Evolutionary conservation across 2,329 filamentous ascomycete genomes (phyloP), one percentile per base, ranked within the genome.

Genomic region (Aschersonia sp.): DNA sequence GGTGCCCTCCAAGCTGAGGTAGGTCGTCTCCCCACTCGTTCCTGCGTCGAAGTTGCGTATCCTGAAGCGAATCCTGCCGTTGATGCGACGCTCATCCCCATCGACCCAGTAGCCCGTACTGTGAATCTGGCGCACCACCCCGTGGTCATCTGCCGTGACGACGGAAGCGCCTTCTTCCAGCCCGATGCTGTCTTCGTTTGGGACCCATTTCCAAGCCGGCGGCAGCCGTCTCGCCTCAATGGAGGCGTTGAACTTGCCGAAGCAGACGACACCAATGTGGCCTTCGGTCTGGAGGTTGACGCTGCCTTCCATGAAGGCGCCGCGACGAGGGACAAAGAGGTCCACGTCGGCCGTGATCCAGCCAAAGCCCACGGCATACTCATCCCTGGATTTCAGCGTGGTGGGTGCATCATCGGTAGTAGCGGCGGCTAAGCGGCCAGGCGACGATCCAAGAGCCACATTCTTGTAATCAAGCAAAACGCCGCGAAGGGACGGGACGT

Each of bases 261-360:
- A 89, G 62, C 88, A 92, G 9, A 94, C 80, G 3, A 96, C 77
- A 28, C 91, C 89, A 5, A 98, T 74, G 59, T 96, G 88, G 5
- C 87, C 88, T 56, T 92, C 86, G 45, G 84, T 91, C 61, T 94
- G 87, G 31, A 96, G 72, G 58, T 91, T 92, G 48, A 96, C 77
- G 55, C 75, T 82, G 9, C 88, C 92, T 54, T 89, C 82, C 59
- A 97, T 75, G 65, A 76, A 80, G 6, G 81, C 78, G 38, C 86
- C 85, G 44, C 78, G 77, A 47, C 74, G 71, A 0, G 92, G 91
- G 32, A 84, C 77, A 61, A 95, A 94, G 20, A 97, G 69, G 43
- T 94, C 73, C 52, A 95, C 84, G 29, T 94, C 88, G 1, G 84
- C 88, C 0, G 88, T 95, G 29, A 94, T 77, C 82, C 91, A 97